Conservation (phyloP, 176 grass and related monocot species). For the Phoenix roebelenii region DNA sequence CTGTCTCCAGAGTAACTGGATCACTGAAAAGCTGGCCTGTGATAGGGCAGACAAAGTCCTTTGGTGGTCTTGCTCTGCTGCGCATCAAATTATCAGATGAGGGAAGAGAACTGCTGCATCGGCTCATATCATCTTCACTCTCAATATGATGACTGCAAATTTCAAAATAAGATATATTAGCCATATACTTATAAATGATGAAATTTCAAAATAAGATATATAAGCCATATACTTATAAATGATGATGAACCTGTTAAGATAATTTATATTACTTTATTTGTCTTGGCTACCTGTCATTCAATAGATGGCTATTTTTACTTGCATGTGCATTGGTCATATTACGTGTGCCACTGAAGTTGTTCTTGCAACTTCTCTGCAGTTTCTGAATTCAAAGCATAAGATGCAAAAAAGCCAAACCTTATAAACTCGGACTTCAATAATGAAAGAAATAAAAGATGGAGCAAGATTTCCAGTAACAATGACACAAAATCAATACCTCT, state of each 20-base stretch:
- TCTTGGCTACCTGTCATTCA: background rate
- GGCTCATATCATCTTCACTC: background rate
- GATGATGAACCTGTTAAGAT: background rate
- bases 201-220: background rate
- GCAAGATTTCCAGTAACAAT: background rate
- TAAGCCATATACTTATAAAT: background rate
- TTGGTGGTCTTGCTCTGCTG: background rate
- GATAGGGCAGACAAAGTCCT: constrained; percentile 1
- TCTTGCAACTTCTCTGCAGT: background rate
- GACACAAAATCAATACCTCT: background rate
- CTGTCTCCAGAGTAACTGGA: constrained; percentile 5
- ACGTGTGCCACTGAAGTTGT: background rate
- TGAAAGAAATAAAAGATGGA: no score
- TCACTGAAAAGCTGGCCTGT: background rate
- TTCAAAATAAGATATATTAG: background rate
- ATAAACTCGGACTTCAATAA: background rate
- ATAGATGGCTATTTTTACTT: background rate
- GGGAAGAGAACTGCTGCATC: background rate
- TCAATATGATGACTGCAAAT: constrained; percentile 1
- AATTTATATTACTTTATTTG: no score
- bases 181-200: background rate
- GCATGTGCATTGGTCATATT: background rate
- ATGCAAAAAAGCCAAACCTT: background rate
- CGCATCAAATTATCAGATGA: background rate
- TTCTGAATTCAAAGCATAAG: background rate